Conservation (phyloP, 2,329 filamentous ascomycete genomes). For the Penicillium sp. region DNA sequence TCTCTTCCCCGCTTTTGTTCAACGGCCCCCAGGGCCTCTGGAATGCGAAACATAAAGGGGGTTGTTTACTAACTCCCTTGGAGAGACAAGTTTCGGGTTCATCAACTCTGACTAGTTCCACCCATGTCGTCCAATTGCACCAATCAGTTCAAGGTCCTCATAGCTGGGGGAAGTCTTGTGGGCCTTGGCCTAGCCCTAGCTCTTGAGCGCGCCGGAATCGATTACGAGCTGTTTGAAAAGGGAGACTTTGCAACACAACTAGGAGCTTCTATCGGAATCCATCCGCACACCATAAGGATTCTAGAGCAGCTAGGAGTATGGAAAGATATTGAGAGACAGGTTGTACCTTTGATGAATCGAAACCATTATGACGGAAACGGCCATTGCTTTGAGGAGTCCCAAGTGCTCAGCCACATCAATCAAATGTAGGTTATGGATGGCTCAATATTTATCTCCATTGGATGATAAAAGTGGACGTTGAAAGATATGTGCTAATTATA, state of each 20-base stretch:
- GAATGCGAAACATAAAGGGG: background rate
- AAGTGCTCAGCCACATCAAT: constrained; percentile 1
- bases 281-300: constrained; percentile 6
- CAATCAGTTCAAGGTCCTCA: constrained; percentile 11
- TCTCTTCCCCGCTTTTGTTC: background rate
- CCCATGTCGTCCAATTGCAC: background rate
- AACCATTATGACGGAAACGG: constrained; percentile 10
- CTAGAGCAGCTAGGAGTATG: constrained; percentile 13
- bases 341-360: constrained; percentile 5
- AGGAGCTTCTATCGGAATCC: constrained; percentile 4
- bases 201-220: constrained; percentile 12
- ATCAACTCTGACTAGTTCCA: background rate
- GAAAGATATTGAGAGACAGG: constrained; percentile 9
- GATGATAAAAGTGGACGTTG: background rate
- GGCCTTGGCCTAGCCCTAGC: constrained; percentile 10
- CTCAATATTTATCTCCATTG: no score
- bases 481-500: background rate
- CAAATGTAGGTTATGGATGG: constrained; percentile 8
- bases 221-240: constrained; percentile 16
- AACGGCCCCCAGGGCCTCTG: background rate
- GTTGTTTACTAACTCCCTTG: background rate
- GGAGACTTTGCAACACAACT: constrained; percentile 10
- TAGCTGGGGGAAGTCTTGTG: constrained; percentile 13
- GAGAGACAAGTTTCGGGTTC: background rate
- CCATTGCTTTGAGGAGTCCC: constrained; percentile 6